Evolutionary conservation across 1,284 basidiomycete genomes (phyloP).

Genomic region (Trametes hirsuta): DNA sequence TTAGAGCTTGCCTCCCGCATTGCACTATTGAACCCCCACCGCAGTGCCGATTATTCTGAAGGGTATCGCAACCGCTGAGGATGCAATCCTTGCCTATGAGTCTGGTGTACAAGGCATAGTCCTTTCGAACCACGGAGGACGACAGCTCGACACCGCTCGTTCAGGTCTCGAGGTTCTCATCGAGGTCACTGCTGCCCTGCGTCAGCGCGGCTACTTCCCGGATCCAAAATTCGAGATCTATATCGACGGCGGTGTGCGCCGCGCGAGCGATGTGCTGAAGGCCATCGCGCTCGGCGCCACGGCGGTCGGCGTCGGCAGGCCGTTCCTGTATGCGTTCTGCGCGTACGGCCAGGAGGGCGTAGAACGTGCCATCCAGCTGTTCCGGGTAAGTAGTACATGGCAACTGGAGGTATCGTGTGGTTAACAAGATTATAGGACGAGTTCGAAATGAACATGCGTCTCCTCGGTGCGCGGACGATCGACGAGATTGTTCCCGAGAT

Average conservation of each 20-base stretch:
- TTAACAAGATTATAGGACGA: slow-evolving; percentile 65
- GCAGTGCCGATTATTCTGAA: slow-evolving; percentile 94
- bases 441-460: slow-evolving; percentile 90
- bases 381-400: slow-evolving; percentile 54
- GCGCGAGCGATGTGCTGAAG: slow-evolving; percentile 92
- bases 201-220: slow-evolving; percentile 63
- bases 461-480: slow-evolving; percentile 80
- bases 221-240: slow-evolving; percentile 84
- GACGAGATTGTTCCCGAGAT: slow-evolving; percentile 80
- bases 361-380: slow-evolving; percentile 73
- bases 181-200: slow-evolving; percentile 82
- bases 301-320: slow-evolving; percentile 80
- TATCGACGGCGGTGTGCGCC: slow-evolving; percentile 90
- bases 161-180: slow-evolving; percentile 89
- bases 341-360: slow-evolving; percentile 85
- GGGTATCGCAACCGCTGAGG: slow-evolving; percentile 77
- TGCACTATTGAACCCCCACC: background rate
- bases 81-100: slow-evolving; percentile 87
- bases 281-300: slow-evolving; percentile 90
- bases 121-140: slow-evolving; percentile 88
- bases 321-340: slow-evolving; percentile 87
- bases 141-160: slow-evolving; percentile 88
- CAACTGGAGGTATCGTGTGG: slow-evolving; percentile 4
- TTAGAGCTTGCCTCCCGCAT: background rate
- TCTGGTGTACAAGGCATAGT: slow-evolving; percentile 82